These are phyloP conservation scores for Suillus fuscotomentosus DNA, from an alignment of 768 basidiomycete species.

Conservation along the genomic window DNA sequence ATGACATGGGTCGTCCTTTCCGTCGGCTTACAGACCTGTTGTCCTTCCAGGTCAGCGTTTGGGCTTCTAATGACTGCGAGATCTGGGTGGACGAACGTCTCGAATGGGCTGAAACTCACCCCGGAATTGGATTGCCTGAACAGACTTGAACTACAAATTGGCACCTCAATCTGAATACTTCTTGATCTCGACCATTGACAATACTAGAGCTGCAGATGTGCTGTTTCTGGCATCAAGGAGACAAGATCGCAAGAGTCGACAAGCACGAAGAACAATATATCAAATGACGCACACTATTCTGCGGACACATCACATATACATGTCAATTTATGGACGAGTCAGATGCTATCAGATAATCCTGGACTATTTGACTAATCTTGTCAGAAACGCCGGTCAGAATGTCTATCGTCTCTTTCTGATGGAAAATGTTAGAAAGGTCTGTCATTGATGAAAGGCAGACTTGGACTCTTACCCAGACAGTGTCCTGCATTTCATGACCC, in stretches of 20 bases:
- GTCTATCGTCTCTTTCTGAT: constrained; percentile 20
- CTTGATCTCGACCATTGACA: neutral
- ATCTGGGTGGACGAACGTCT: constrained; percentile 2
- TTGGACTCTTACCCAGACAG: constrained; percentile 31
- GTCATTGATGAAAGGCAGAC: neutral
- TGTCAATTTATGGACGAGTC: neutral
- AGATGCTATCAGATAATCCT: constrained; percentile 8
- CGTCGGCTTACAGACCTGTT: constrained; percentile 1
- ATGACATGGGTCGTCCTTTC: neutral
- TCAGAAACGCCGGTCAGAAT: constrained; percentile 15
- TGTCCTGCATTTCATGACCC: constrained; percentile 28
- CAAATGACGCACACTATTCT: neutral
- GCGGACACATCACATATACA: neutral
- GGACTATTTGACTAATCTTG: constrained; percentile 15
- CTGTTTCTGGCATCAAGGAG: neutral
- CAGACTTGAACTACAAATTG: neutral
- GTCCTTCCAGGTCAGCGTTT: neutral
- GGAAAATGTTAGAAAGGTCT: neutral
- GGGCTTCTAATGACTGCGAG: neutral
- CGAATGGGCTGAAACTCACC: constrained; percentile 1
- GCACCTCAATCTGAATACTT: neutral
- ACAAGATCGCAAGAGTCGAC: neutral
- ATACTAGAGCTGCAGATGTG: neutral
- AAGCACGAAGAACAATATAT: neutral
- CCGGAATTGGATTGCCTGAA: neutral